Evolutionary conservation across 2,329 filamentous ascomycete genomes (phyloP).

Genomic region (Lecanicillium sp.): DNA sequence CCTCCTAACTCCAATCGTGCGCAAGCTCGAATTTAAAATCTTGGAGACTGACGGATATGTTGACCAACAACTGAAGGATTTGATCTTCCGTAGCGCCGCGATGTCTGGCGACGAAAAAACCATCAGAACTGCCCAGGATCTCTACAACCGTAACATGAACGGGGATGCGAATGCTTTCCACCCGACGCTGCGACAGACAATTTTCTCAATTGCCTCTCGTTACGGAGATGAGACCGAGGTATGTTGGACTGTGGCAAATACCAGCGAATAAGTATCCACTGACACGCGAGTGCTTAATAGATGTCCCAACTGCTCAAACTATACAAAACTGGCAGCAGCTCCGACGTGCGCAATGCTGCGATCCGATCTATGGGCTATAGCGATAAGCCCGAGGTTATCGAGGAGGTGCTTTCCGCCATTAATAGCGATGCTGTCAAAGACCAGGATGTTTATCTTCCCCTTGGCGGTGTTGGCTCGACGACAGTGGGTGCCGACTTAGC

Average conservation of each 20-base stretch:
- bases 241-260: too few relatives aligned
- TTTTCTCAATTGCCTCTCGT: constrained; percentile 78
- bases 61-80: constrained; percentile 86
- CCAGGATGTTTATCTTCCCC: constrained; percentile 89
- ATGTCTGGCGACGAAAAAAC: constrained; percentile 72
- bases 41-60: constrained; percentile 80
- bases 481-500: constrained; percentile 71
- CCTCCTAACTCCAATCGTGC: constrained; percentile 70
- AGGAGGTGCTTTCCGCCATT: constrained; percentile 70
- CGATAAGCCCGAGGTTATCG: constrained; percentile 69
- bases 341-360: constrained; percentile 85
- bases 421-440: constrained; percentile 80
- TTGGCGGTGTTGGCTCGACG: constrained; percentile 71
- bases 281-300: too few relatives aligned
- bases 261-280: too few relatives aligned
- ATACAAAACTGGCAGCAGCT: constrained; percentile 42
- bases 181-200: constrained; percentile 81
- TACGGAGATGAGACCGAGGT: constrained; percentile 69
- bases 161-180: constrained; percentile 80
- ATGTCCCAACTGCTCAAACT: constrained; percentile 67
- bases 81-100: constrained; percentile 81
- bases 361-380: constrained; percentile 77
- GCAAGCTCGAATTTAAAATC: constrained; percentile 84
- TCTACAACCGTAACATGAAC: constrained; percentile 77
- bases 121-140: constrained; percentile 74